Base-by-base conservation (phyloP, 148 eudicot species). In the Cornus kousa region DNA sequence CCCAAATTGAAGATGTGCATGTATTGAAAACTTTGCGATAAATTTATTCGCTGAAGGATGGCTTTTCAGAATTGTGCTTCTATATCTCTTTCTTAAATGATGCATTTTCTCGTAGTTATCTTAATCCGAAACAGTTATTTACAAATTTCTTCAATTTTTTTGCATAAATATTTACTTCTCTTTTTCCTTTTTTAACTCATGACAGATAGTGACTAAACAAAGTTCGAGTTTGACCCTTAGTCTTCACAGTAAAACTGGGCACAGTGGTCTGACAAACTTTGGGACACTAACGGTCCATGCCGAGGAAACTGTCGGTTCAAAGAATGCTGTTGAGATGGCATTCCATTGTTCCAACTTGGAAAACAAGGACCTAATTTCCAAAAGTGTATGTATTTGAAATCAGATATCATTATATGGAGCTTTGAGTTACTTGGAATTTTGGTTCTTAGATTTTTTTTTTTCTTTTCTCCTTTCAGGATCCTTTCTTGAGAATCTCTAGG, bases 401-500 rank as follows among this genome's bases (percentile, higher is more conserved):
- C 73, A 23, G 20, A 31, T 77, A 10, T 16, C 2, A 8, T 76
- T 17, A 70, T 70, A 70, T 70, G 80, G 14, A 53, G 73, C 17
- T 31, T 17, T 64, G 19, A 24, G 35, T 23, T 71, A 35, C 13
- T 65, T 24, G 19, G 14, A 62, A 24, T 19, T 62, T 33, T 12
- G 74, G 66, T 60, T 24, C 60, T 86, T 70, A 68, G 13, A 5
- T 73, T 37, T 6, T 69, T 78, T 57, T 53, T 40, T 70, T 22
- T 46, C 11, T 79, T 19, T 65, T 22, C 64, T 82, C 66, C 39
- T 81, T 86, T 46, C 80, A 96, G 99, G 99, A 93, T 88, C 98
- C 98, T 32, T 96, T 96, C 79, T 80, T 96, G 83, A 91, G 93
- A 84, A 94, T 96, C 77, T 96, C 97, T 31, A 90, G 92, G 84